These are phyloP conservation scores for Striga asiatica DNA, from an alignment of 257 asterid species.

Conservation along the genomic window DNA sequence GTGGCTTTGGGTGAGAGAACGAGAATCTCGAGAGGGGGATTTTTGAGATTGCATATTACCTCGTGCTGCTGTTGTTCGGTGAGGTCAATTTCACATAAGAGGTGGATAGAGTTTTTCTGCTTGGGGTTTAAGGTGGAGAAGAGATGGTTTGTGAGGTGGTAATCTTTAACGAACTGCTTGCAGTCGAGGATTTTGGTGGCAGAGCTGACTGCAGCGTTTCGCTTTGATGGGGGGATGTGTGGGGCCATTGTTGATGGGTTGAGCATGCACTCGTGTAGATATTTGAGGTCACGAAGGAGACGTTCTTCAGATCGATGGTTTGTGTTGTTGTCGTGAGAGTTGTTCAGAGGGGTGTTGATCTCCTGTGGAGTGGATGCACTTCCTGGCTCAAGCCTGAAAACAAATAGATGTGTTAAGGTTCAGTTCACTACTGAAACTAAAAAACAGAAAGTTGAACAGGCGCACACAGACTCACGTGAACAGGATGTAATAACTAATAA, in stretches of 20 bases:
- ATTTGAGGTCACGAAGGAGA: conserved; percentile 55
- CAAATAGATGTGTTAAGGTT: background rate
- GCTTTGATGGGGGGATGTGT: conserved; percentile 31
- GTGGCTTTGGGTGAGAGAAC: conserved; percentile 64
- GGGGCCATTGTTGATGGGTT: conserved; percentile 48
- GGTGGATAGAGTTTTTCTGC: conserved; percentile 39
- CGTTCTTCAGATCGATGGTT: conserved; percentile 54
- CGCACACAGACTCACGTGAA: too few relatives aligned
- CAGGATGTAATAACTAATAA: too few relatives aligned
- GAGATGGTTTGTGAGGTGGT: conserved; percentile 38
- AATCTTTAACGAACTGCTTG: conserved; percentile 84
- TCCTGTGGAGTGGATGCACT: conserved; percentile 26
- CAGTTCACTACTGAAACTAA: too few relatives aligned
- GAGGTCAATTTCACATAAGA: conserved; percentile 71
- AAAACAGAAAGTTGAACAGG: too few relatives aligned
- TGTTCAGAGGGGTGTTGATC: conserved; percentile 15
- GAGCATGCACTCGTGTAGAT: conserved; percentile 60
- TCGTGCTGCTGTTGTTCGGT: too few relatives aligned
- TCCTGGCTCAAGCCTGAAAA: conserved; percentile 71
- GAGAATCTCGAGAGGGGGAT: conserved; percentile 70
- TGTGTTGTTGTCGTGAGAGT: conserved; percentile 10
- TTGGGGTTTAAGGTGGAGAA: conserved; percentile 20
- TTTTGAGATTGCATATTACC: conserved; percentile 35
- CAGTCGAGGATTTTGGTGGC: conserved; percentile 66
- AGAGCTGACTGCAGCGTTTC: conserved; percentile 33